Evolutionary conservation across 306 rosid genomes (phyloP), one percentile per base, ranked within the genome.

Genomic region (Rosa rugosa): DNA sequence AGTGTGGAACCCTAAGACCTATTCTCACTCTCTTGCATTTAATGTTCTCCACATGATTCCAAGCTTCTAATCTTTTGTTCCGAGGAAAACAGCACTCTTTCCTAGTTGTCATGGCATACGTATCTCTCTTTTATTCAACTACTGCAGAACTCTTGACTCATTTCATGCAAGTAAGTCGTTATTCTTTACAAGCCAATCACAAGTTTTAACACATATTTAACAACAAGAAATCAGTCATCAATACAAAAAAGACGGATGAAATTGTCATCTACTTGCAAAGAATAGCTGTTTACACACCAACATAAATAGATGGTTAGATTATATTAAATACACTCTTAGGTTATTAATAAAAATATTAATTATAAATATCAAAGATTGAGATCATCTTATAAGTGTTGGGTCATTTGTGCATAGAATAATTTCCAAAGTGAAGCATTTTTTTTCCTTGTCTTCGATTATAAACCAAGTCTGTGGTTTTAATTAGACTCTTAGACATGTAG

Each of bases 1-100:
- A 79, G 83, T 81, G 89, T 75, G 85, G 79, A 88, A 83, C 86
- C 90, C 87, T 81, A 83, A 85, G 83, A 80, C 79, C 79, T 62
- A 50, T 86, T 76, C 90, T 67, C 77, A 69, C 81, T 77, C 83
- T 75, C 81, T 76, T 66, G 90, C 85, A 88, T 89, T 87, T 68
- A 88, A 88, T 93, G 97, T 81, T 64, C 81, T 81, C 81, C 90
- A 89, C 97, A 86, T 84, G 98, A 87, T 86, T 88, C 89, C 88
- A 80, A 76, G 76, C 84, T 83, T 84, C 88, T 78, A 82, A 84
- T 84, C 87, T 89, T 83, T 40, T 87, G 84, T 82, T 79, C 85
- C 89, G 82, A 90, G 90, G 64, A 73, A 83, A 80, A 78, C 85
- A 81, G 74, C 87, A 75, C 87, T 75, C 66, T 77, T 86, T 63